Evolutionary conservation across 805 yeast genomes (phyloP), one percentile per base, ranked within the genome.

Genomic region (Candida railenensis): DNA sequence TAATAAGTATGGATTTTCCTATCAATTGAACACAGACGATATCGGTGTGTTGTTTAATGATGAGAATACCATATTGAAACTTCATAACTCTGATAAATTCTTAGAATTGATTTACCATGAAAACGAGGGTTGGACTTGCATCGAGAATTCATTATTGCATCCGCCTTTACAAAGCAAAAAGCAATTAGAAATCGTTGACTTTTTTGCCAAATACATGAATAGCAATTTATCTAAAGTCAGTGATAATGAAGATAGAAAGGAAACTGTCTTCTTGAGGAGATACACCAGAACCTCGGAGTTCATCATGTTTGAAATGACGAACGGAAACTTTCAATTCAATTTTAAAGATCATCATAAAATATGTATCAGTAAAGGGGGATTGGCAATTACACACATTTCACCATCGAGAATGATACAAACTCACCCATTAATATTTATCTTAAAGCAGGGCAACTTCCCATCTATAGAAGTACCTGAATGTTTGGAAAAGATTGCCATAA

Each of bases 321-420:
- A 90, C 61, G 97, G 96, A 18, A 84, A 89, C 37, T 82, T 87
- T 66, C 99, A 94, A 66, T 91, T 91, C 71, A 94, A 94, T 68
- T 94, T 94, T 69, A 86, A 86, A 63, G 98, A 94, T 67, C 99
- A 94, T 61, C 91, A 87, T 67, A 94, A 94, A 67, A 69, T 91
- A 46, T 83, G 95, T 48, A 64, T 92, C 34, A 85, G 91, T 38
- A 84, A 84, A 54, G 74, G 80, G 46, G 97, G 96, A 19, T 75
- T 78, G 49, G 81, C 81, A 39, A 77, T 92, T 16, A 87, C 95
- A 22, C 89, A 89, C 56, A 83, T 92, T 44, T 87, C 91, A 2
- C 91, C 94, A 34, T 76, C 79, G 47, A 81, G 89, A 59, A 80
- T 80, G 46, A 83, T 87, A 45, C 82, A 81, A 61, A 85, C 92